These are phyloP conservation scores for Omphalea diandra DNA, from an alignment of 441 rosid genomes.

Conservation along the genomic window DNA sequence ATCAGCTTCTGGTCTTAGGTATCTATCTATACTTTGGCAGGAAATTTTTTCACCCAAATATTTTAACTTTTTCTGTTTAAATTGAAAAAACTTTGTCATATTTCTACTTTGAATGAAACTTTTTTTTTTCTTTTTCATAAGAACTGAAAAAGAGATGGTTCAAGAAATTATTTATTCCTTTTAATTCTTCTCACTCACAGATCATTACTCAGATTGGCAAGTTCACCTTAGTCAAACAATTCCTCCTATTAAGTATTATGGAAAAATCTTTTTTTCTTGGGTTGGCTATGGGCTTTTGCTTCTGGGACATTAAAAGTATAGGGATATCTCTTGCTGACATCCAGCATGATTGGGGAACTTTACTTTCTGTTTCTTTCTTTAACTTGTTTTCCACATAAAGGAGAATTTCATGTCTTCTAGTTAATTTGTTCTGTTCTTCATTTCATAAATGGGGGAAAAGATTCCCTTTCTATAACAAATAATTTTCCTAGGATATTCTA, in stretches of 20 bases:
- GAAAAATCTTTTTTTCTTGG: not conserved
- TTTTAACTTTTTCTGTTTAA: not conserved
- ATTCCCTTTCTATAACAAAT: not conserved
- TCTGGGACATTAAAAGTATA: not conserved
- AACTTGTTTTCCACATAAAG: not conserved
- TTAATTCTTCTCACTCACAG: not conserved
- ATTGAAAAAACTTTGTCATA: not conserved
- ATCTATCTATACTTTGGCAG: constrained; percentile 18
- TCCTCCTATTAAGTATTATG: not conserved
- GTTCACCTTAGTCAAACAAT: not conserved
- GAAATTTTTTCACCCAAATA: not conserved
- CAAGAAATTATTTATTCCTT: not conserved
- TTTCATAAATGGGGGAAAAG: too few relatives aligned
- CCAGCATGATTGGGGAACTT: not conserved
- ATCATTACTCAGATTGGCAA: not conserved
- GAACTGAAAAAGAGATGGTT: not conserved
- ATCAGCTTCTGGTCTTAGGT: constrained; percentile 89
- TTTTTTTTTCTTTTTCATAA: not conserved
- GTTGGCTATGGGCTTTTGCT: not conserved
- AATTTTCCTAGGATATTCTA: not conserved
- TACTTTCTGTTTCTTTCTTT: not conserved
- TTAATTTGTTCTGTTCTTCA: constrained; percentile 2
- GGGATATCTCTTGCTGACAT: not conserved
- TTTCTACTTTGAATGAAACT: not conserved
- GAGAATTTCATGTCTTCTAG: not conserved